phyloP scores from a whole-genome alignment of 495 filamentous ascomycete species.

The Neurospora sp. region DNA sequence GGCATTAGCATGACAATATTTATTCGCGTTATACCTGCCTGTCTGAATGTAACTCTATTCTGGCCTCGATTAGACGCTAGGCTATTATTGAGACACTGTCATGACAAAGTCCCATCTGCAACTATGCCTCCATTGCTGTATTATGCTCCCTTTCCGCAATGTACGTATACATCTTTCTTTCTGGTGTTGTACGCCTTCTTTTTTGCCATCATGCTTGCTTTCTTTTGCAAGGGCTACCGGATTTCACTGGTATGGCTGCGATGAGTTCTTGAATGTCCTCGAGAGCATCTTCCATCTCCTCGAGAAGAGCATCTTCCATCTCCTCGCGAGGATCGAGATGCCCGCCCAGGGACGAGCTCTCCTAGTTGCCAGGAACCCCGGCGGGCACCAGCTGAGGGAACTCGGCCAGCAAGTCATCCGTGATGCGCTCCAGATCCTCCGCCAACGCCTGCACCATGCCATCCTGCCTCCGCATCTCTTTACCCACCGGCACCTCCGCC shows the following conservation, averaged over 20 bases:
- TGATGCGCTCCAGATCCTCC: constrained; percentile 81
- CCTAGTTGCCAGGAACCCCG: constrained; percentile 5
- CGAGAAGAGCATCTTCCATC: neutral
- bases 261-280: neutral
- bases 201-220: neutral
- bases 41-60: neutral
- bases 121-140: neutral
- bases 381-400: constrained; percentile 44
- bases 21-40: neutral
- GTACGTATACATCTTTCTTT: neutral
- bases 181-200: neutral
- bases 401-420: constrained; percentile 59
- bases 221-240: neutral
- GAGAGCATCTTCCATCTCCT: neutral
- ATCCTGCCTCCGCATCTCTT: constrained; percentile 79
- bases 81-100: neutral
- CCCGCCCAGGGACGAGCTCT: neutral
- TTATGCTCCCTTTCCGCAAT: neutral
- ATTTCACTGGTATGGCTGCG: neutral
- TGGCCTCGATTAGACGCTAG: neutral
- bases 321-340: neutral
- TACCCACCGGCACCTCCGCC: constrained; percentile 47
- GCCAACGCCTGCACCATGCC: constrained; percentile 72
- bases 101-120: neutral
- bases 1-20: neutral